Base-by-base conservation (phyloP, 1,284 basidiomycete genomes). In the Tranzscheliella williamsii region DNA sequence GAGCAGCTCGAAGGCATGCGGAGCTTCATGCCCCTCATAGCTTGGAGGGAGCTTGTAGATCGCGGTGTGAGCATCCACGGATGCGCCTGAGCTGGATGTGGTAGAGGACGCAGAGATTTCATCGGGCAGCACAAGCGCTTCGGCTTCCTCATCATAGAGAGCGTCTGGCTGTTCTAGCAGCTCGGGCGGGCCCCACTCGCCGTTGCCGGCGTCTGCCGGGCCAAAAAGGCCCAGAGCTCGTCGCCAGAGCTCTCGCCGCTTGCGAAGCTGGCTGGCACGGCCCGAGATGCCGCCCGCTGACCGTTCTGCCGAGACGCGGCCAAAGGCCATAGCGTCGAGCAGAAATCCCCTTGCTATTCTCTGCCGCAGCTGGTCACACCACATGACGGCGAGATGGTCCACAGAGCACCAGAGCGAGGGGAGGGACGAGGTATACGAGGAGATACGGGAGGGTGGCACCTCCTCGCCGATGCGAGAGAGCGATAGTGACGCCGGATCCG, bases 291-390 rank as follows among this genome's bases (percentile, higher is more conserved):
- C 50, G 3, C 55, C 49, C 4, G 24, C 27, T 8, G 24, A 42
- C 20, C 68, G 61, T 13, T 48, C 44, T 30, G 51, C 53, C 2
- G 47, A 36, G 15, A 62, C 31, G 13, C 50, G 49, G 13, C 62
- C 66, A 21, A 63, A 71, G 4, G 50, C 53, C 44, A 42, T 48
- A 36, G 58, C 54, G 35, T 67, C 62, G n/a, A 66, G 48, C 15
- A 75, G 42, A 21, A 70, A 40, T 21, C 51, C 67, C 1, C 69
- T 44, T 3, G 93, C 94, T 13, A 97, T 81, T 26, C 86, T 84
- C 85, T 87, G 89, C 23, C 95, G 86, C 15, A 97, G 86, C 79
- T 99, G 95, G 78, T 97, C 90, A 76, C 95, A 98, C 95, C 95
- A 99, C 11, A 97, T 90, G 84, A 97, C 94, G 45, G 91, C 92